phyloP scores from a whole-genome alignment of 768 basidiomycete species.

The Boletellus sp. region DNA sequence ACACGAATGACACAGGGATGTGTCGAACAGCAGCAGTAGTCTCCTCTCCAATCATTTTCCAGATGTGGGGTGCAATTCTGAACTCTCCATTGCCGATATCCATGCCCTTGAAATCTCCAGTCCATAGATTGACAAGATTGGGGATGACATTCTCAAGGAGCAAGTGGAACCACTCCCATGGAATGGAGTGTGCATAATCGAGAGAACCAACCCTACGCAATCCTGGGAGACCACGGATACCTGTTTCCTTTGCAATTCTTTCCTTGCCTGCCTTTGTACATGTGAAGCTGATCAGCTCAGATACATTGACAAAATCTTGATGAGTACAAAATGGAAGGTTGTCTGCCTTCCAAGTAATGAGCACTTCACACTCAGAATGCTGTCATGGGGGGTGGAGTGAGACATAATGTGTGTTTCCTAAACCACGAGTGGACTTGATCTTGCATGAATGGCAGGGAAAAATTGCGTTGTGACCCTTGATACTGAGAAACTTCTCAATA shows the following conservation, averaged over 20 bases:
- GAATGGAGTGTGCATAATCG: background rate
- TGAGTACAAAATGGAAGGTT: conserved; percentile 37
- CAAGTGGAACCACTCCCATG: conserved; percentile 3
- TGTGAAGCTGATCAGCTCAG: conserved; percentile 24
- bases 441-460: conserved; percentile 35
- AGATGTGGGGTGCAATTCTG: conserved; percentile 27
- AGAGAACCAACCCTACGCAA: background rate
- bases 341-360: too few species aligned
- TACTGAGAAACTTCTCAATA: conserved; percentile 27
- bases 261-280: conserved; percentile 16
- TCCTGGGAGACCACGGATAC: conserved; percentile 32
- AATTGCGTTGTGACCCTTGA: conserved; percentile 37
- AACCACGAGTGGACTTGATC: conserved; percentile 25
- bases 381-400: background rate
- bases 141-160: background rate
- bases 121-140: background rate
- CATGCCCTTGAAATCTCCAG: conserved; percentile 31
- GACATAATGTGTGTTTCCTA: background rate
- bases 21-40: conserved; percentile 18
- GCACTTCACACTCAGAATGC: too few species aligned
- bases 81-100: conserved; percentile 30
- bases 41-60: conserved; percentile 40
- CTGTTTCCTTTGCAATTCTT: conserved; percentile 24
- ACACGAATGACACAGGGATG: conserved; percentile 32
- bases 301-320: conserved; percentile 25